Evolutionary conservation across 495 filamentous ascomycete genomes (phyloP).

Genomic region (Neurospora cerealis): DNA sequence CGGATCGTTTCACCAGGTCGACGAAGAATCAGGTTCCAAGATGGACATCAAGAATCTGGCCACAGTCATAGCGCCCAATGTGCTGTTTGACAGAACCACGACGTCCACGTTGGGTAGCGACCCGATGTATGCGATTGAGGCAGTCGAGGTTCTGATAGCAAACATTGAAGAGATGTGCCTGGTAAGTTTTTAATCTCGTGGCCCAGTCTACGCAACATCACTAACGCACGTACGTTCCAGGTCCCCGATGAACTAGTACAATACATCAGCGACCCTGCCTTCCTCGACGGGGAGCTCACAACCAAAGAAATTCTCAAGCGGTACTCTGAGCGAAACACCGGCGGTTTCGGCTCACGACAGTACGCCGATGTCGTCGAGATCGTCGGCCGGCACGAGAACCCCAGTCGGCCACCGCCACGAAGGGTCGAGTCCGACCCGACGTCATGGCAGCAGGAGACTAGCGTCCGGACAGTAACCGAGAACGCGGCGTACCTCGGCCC

Average conservation of each 20-base stretch:
- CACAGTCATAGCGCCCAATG: constrained; percentile 96
- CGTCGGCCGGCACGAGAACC: constrained; percentile 34
- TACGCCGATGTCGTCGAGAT: constrained; percentile 50
- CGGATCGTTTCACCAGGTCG: constrained; percentile 91
- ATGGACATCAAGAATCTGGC: constrained; percentile 99
- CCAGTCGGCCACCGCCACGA: constrained; percentile 37
- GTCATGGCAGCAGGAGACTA: constrained; percentile 71
- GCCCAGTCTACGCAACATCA: neutral
- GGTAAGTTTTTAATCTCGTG: constrained; percentile 44
- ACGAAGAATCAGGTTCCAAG: constrained; percentile 86
- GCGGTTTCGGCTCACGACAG: constrained; percentile 42
- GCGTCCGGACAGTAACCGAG: constrained; percentile 64
- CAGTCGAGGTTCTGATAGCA: constrained; percentile 77
- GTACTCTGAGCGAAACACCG: constrained; percentile 64
- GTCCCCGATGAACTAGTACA: constrained; percentile 86
- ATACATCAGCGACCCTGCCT: constrained; percentile 68
- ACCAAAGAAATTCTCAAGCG: constrained; percentile 94
- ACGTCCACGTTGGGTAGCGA: constrained; percentile 59
- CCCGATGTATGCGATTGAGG: constrained; percentile 86
- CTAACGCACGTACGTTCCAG: constrained; percentile 36
- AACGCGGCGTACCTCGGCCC: constrained; percentile 33
- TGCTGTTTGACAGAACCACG: constrained; percentile 67
- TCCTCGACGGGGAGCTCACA: constrained; percentile 83
- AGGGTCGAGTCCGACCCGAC: constrained; percentile 70
- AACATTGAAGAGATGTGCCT: constrained; percentile 95